Evolutionary conservation across 2,329 filamentous ascomycete genomes (phyloP).

Genomic region (Colletotrichum sp.): DNA sequence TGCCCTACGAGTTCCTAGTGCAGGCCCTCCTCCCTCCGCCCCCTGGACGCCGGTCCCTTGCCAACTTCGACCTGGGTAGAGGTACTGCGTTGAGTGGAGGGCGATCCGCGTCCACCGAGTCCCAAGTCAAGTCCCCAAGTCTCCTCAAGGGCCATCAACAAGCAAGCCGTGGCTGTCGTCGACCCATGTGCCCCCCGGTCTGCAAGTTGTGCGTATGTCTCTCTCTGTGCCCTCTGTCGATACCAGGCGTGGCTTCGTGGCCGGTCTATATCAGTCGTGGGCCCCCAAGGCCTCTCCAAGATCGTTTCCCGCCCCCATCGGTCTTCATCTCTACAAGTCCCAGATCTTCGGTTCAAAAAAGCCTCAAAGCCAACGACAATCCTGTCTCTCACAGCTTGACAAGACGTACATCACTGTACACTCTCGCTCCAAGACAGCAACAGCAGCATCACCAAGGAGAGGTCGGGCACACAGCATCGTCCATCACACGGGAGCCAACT

Average conservation of each 20-base stretch:
- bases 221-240: not conserved
- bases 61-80: not conserved
- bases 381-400: not conserved
- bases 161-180: not conserved
- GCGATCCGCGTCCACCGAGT: conserved; percentile 12
- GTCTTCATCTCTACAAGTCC: conserved; percentile 5
- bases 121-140: conserved; percentile 2
- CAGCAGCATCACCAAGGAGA: not conserved
- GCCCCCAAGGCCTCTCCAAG: conserved; percentile 16
- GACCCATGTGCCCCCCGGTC: conserved; percentile 13
- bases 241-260: conserved; percentile 7
- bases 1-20: conserved; percentile 16
- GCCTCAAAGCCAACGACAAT: not conserved
- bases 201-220: conserved; percentile 5
- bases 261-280: conserved; percentile 24
- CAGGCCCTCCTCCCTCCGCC: not conserved
- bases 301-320: conserved; percentile 19
- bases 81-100: not conserved
- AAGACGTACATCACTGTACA: not conserved
- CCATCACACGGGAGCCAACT: not conserved
- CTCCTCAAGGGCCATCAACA: not conserved
- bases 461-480: not conserved
- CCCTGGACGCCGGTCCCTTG: conserved; percentile 9
- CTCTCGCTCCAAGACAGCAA: not conserved
- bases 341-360: not conserved